Base-by-base conservation (phyloP, 2,329 filamentous ascomycete genomes). In the Aspergillus arachidicola region DNA sequence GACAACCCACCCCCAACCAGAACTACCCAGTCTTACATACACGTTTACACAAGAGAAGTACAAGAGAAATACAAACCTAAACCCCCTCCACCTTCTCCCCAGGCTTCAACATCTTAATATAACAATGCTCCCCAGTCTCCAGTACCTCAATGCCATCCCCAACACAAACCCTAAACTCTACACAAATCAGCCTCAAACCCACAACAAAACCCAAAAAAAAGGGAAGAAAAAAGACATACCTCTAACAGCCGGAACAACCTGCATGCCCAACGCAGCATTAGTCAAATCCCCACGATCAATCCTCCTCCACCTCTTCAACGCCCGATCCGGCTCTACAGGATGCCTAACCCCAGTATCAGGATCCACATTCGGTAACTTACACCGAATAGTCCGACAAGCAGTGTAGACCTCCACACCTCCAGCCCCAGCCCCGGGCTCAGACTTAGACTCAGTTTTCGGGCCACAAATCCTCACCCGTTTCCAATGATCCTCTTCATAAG, bases 401-500 rank as follows among this genome's bases (percentile, higher is more conserved):
- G 86, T 81, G 65, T 87, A 78, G 28, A 79, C 71, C 51, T 78
- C 72, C 2, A 72, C 63, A 0, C 62, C 66, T 16, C 23, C 4
- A 26, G 23, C 3, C 23, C 3, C 23, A 26, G 23, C 3, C 23
- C 23, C 23, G 2, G 23, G 3, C 23, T 70, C 57, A 14, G 59
- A 53, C 14, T 70, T 55, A 19, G 60, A 48, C 9, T 48, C 38
- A 11, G 34, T 11, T 28, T 43, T 4, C 5, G 38, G 21, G 11
- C 16, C 4, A 58, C 3, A 45, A 10, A 59, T n/a, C 4, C 28
- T 70, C 28, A 87, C 79, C n/a, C 75, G 76, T 61, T 83, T 85
- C 86, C 86, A 89, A 26, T 75, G 66, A 66, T 89, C 86, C 71
- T 89, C 87, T 6, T 76, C 79, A 70, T 85, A 88, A 2, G 84